Base-by-base conservation (phyloP, 1,284 basidiomycete species). In the Pseudozyma hubeiensis region DNA sequence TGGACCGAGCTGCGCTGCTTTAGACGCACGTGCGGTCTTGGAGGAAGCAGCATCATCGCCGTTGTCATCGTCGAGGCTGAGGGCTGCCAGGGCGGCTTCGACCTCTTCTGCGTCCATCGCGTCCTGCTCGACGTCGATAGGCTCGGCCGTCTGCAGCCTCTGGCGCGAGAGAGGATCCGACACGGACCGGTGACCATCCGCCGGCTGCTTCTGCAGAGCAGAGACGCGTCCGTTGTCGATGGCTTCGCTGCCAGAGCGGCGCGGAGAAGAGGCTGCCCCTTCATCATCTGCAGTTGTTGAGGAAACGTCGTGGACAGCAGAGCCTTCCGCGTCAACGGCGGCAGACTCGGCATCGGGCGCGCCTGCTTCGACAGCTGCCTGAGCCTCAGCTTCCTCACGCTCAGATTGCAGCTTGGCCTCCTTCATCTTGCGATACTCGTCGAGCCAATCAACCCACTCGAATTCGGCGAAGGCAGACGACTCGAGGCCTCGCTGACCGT, bases 401-500 rank as follows among this genome's bases (percentile, higher is more conserved):
- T 87, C 86, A 0, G 87, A 85, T 31, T 85, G 75, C 35, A 88
- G 84, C 80, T 88, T 88, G 50, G 87, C 87, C 51, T 87, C 87
- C 77, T 88, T 88, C 85, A 87, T 86, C 59, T 85, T 84, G 55
- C 87, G 86, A 77, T 88, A 88, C 74, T 87, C 87, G 76, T 88
- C 88, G 54, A 88, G 83, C 88, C 88, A 88, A 72, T 88, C 88
- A 33, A 88, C 87, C 88, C 88, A 88, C 70, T 88, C 88, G 57
- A 88, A 87, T 37, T 87, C 87, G 44, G 72, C 72, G 50, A 75
- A 75, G 10, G 71, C 64, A 1, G 65, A 62, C 8, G 68, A 58
- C 14, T 51, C 61, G 11, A 67, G 49, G 14, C 44, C 58, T 13
- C 64, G 53, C 11, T 67, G 61, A 17, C 50, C 43, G 16, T 62